Evolutionary conservation across 2,329 filamentous ascomycete genomes (phyloP).

Genomic region (Penicillium polonicum): DNA sequence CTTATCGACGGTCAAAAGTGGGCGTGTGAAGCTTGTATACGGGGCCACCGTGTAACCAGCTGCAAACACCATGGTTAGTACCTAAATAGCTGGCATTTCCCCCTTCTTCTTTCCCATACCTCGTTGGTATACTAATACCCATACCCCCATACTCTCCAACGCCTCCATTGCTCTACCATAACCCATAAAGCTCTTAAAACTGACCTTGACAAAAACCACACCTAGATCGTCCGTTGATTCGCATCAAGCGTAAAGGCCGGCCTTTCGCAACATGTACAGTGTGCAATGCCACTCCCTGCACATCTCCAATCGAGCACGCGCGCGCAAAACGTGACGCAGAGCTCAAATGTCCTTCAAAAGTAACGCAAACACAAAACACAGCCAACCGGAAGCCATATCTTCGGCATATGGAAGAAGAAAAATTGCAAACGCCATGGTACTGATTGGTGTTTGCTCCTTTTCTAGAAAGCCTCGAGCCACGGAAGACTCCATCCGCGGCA

Average conservation of each 20-base stretch:
- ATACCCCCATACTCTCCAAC: neutral
- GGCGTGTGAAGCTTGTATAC: constrained; percentile 94
- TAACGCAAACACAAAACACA: constrained; percentile 27
- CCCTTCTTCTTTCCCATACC: neutral
- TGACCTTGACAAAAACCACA: neutral
- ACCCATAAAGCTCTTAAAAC: neutral
- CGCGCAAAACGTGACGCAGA: constrained; percentile 51
- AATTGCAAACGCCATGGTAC: constrained; percentile 22
- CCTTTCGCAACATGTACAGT: constrained; percentile 94
- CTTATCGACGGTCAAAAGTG: constrained; percentile 92
- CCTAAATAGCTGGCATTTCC: neutral
- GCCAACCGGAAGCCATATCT: constrained; percentile 15
- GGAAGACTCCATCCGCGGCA: constrained; percentile 24
- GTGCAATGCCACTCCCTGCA: constrained; percentile 80
- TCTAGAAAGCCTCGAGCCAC: constrained; percentile 25
- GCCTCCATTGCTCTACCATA: neutral
- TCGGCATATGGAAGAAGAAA: constrained; percentile 11
- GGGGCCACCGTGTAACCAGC: constrained; percentile 94
- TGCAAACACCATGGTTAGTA: constrained; percentile 87
- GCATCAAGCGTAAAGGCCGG: constrained; percentile 95
- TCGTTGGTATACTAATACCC: neutral
- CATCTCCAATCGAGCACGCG: constrained; percentile 84
- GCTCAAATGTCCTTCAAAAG: constrained; percentile 32
- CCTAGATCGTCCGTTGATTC: constrained; percentile 80
- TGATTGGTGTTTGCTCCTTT: constrained; percentile 21